Conservation (phyloP, 1,284 basidiomycete genomes). For the Heimioporus punctisporus region DNA sequence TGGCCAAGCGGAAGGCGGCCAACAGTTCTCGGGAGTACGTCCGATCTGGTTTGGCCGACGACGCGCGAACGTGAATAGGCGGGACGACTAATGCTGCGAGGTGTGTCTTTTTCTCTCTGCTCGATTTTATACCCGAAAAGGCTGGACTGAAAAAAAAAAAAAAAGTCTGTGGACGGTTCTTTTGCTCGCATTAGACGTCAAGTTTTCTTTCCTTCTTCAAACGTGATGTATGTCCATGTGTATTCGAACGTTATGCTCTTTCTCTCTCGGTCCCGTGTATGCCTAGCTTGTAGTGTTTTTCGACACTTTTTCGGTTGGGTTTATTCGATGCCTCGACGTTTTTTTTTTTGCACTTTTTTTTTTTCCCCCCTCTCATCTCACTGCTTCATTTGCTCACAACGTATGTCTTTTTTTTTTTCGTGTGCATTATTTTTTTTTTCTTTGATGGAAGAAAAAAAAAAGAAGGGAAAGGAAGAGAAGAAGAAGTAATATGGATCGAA, state of each 20-base stretch:
- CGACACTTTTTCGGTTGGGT: slow-evolving; percentile 4
- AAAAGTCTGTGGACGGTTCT: no score
- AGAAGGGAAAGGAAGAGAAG: no score
- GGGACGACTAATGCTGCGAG: slow-evolving; percentile 22
- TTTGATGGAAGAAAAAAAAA: slow-evolving; percentile 9
- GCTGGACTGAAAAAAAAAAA: slow-evolving; percentile 26
- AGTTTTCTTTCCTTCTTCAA: slow-evolving; percentile 3
- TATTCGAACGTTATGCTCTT: slow-evolving; percentile 22
- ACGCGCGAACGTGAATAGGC: not conserved
- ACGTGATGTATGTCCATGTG: slow-evolving; percentile 28
- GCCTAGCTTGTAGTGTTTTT: slow-evolving; percentile 26
- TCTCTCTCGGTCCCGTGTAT: slow-evolving; percentile 20
- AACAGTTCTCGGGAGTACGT: slow-evolving; percentile 16
- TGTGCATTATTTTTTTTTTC: slow-evolving; percentile 6
- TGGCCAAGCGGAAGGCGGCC: slow-evolving; percentile 35
- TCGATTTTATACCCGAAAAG: slow-evolving; percentile 8
- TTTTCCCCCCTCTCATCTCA: not conserved
- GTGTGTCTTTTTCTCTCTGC: slow-evolving; percentile 23
- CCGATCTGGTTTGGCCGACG: slow-evolving; percentile 29
- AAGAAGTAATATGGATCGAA: no score
- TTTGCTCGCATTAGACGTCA: slow-evolving; percentile 5
- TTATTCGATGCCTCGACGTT: not conserved
- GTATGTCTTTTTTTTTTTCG: not conserved
- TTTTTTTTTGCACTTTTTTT: slow-evolving; percentile 8
- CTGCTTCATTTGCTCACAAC: slow-evolving; percentile 1